Conservation (phyloP, 2,329 filamentous ascomycete genomes). For the Mycosphaerella arachidis region DNA sequence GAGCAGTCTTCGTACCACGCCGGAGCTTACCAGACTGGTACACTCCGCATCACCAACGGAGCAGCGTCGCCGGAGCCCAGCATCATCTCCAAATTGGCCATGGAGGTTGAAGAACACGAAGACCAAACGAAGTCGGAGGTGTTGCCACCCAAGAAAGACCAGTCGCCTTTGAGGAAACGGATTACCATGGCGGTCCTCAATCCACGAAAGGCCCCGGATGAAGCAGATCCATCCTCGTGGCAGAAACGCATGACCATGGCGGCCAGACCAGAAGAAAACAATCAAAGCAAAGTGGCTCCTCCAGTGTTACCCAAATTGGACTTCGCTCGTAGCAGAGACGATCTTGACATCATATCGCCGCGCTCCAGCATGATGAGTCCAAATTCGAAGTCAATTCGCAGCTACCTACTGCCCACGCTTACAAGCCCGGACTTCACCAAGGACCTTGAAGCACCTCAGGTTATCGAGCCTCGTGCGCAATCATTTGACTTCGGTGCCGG, state of each 20-base stretch:
- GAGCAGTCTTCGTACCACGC: slow-evolving; percentile 42
- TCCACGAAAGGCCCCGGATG: not conserved
- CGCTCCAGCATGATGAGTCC: not conserved
- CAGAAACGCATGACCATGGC: not conserved
- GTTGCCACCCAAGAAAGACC: not conserved
- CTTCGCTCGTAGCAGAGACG: not conserved
- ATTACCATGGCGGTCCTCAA: not conserved
- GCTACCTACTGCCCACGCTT: not conserved
- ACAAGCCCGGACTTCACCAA: not conserved
- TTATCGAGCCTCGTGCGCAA: not conserved
- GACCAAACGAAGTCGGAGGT: not conserved
- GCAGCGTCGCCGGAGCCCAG: slow-evolving; percentile 43
- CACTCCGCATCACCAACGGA: slow-evolving; percentile 46
- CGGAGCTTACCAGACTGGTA: slow-evolving; percentile 40
- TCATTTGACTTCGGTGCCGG: not conserved
- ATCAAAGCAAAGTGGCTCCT: not conserved
- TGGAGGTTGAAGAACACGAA: not conserved
- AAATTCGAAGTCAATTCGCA: not conserved
- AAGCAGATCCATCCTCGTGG: not conserved
- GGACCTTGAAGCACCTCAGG: not conserved
- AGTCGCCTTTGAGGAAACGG: not conserved
- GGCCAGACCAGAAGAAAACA: not conserved
- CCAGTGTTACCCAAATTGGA: not conserved
- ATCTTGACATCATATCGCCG: not conserved
- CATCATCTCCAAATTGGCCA: slow-evolving; percentile 18